These are phyloP conservation scores for Leccinum obscurum DNA, from an alignment of 768 basidiomycete genomes.

Conservation along the genomic window DNA sequence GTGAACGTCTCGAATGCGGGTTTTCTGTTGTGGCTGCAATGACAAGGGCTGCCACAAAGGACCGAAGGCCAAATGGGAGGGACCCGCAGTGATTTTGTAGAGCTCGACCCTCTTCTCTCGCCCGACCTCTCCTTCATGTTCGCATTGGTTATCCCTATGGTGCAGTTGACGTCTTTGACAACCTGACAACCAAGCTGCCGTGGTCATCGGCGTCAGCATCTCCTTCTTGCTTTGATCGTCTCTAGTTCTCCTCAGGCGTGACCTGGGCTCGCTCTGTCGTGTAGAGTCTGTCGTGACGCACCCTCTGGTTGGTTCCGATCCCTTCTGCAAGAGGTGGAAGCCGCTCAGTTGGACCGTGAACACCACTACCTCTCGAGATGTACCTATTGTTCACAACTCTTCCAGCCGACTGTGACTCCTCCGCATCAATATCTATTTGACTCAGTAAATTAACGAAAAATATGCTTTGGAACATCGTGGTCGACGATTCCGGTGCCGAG, in stretches of 20 bases:
- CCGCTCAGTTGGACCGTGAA: slow-evolving; percentile 86
- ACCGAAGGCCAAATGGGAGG: too few species aligned
- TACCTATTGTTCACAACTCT: slow-evolving; percentile 8
- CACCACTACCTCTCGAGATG: slow-evolving; percentile 12
- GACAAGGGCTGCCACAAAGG: too few species aligned
- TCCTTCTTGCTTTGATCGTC: background rate
- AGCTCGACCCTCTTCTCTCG: too few species aligned
- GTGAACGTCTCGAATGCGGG: slow-evolving; percentile 62
- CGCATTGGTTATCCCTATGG: too few species aligned
- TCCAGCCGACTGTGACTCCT: slow-evolving; percentile 55
- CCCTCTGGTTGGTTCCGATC: slow-evolving; percentile 99
- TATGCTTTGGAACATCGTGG: slow-evolving; percentile 90
- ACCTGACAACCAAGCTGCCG: slow-evolving; percentile 76
- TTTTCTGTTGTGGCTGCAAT: too few species aligned
- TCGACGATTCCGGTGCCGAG: slow-evolving; percentile 82
- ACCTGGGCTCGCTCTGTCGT: slow-evolving; percentile 75
- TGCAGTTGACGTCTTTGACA: slow-evolving; percentile 51
- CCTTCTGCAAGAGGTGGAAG: slow-evolving; percentile 84
- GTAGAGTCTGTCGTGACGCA: slow-evolving; percentile 90
- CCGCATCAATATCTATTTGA: slow-evolving; percentile 88
- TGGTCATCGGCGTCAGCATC: slow-evolving; percentile 76
- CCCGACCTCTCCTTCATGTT: too few species aligned
- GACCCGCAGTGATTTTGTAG: too few species aligned
- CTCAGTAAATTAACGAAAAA: slow-evolving; percentile 80
- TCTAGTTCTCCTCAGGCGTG: slow-evolving; percentile 53